Percentiles rank a stretch among this genome's conserved stretches.
Evolutionary conservation across 306 rosid genomes (phyloP).

Genomic region (Pyrus communis): DNA sequence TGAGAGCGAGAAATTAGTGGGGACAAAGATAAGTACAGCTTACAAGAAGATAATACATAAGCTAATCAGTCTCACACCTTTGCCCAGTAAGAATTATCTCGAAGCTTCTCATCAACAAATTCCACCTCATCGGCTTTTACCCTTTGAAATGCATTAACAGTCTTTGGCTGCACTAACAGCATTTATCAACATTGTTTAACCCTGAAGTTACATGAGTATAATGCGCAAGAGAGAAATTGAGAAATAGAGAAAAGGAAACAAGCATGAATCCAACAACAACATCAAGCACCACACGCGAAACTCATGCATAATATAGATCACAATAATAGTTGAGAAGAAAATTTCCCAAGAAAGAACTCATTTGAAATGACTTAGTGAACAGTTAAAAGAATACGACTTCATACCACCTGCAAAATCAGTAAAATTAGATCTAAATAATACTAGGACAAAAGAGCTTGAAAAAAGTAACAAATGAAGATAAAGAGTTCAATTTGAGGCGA

Average conservation of each 20-base stretch:
- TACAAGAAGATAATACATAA: conserved; percentile 1
- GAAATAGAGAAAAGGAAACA: background rate
- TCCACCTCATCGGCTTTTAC: conserved; percentile 58
- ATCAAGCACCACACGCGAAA: background rate
- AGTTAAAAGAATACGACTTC: background rate
- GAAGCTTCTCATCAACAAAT: conserved; percentile 61
- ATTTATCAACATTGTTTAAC: conserved; percentile 6
- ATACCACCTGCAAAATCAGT: background rate
- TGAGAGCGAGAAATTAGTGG: conserved; percentile 6
- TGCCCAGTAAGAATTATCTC: conserved; percentile 93
- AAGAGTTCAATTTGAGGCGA: background rate
- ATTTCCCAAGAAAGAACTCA: background rate
- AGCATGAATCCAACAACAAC: background rate
- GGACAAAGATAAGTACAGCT: background rate
- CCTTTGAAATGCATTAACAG: conserved; percentile 69
- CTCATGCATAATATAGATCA: background rate
- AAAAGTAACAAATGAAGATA: background rate
- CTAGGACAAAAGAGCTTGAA: background rate
- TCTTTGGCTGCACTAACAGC: conserved; percentile 48
- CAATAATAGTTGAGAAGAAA: background rate
- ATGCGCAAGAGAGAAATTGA: background rate
- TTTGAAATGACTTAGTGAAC: background rate
- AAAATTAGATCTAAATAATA: background rate
- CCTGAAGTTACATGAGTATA: background rate
- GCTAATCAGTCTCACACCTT: conserved; percentile 47